These are phyloP conservation scores for Piloderma croceum DNA, from an alignment of 768 basidiomycete genomes.

Conservation along the genomic window DNA sequence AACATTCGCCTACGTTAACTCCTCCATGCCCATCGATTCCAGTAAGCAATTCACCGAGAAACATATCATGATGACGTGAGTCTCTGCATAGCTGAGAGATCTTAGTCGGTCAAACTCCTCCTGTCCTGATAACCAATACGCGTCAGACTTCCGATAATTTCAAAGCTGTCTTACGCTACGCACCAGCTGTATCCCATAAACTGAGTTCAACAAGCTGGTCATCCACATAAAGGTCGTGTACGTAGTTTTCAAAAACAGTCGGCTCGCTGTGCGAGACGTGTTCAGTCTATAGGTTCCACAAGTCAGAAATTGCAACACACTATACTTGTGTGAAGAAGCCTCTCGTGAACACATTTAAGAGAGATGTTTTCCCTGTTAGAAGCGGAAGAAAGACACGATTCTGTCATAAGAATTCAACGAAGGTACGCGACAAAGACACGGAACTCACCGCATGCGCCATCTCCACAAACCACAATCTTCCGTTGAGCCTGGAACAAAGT, in stretches of 20 bases:
- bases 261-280: too few relatives aligned
- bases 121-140: slow-evolving; percentile 53
- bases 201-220: slow-evolving; percentile 86
- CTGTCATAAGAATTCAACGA: slow-evolving; percentile 11
- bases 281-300: neutral
- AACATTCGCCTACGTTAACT: slow-evolving; percentile 8
- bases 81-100: slow-evolving; percentile 94
- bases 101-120: slow-evolving; percentile 93
- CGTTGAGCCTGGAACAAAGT: slow-evolving; percentile 37
- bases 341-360: slow-evolving; percentile 82
- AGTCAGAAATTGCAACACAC: slow-evolving; percentile 39
- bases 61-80: slow-evolving; percentile 93
- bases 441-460: slow-evolving; percentile 84
- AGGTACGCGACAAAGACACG: slow-evolving; percentile 3
- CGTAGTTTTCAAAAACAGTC: slow-evolving; percentile 97
- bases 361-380: slow-evolving; percentile 67
- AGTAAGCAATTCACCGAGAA: slow-evolving; percentile 63
- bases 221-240: slow-evolving; percentile 83
- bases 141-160: slow-evolving; percentile 29
- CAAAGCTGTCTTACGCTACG: slow-evolving; percentile 26
- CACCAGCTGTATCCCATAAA: slow-evolving; percentile 97
- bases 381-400: slow-evolving; percentile 13
- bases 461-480: slow-evolving; percentile 88
- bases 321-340: slow-evolving; percentile 95
- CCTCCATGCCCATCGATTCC: neutral